phyloP scores from a whole-genome alignment of 176 grass and related monocot species.

The Oryza meridionalis region DNA sequence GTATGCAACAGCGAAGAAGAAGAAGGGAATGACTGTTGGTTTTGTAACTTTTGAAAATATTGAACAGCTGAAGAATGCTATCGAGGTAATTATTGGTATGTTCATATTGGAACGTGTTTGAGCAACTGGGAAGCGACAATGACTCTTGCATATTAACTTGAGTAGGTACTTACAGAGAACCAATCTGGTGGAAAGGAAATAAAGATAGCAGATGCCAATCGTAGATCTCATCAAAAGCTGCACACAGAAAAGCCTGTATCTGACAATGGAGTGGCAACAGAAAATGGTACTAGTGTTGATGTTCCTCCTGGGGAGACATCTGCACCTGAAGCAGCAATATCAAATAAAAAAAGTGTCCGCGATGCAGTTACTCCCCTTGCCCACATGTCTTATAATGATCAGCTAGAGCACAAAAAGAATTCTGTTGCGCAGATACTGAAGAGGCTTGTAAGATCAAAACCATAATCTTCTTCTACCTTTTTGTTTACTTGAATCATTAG shows the following conservation, averaged over 20 bases:
- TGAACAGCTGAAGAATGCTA: conserved; percentile 64
- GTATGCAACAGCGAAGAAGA: conserved; percentile 75
- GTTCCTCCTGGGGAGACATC: conserved; percentile 44
- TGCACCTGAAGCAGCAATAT: conserved; percentile 30
- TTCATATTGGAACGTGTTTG: not conserved
- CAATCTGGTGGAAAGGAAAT: conserved; percentile 73
- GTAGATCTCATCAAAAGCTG: conserved; percentile 62
- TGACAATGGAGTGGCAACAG: conserved; percentile 38
- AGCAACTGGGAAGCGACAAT: not conserved
- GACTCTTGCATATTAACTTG: not conserved
- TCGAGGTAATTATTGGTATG: conserved; percentile 60
- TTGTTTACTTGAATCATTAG: conserved; percentile 4
- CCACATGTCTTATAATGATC: conserved; percentile 78
- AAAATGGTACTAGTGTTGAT: conserved; percentile 43
- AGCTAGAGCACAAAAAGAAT: conserved; percentile 89
- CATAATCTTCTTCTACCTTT: conserved; percentile 22
- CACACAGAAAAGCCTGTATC: conserved; percentile 27
- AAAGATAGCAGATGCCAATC: conserved; percentile 87
- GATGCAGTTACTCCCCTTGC: conserved; percentile 85
- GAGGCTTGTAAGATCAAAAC: conserved; percentile 66
- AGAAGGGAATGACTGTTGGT: conserved; percentile 92
- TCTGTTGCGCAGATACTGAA: conserved; percentile 76
- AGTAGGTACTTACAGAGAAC: conserved; percentile 71
- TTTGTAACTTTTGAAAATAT: conserved; percentile 79
- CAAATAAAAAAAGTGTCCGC: conserved; percentile 62